Evolutionary conservation across 139 green algal species (phyloP), one percentile per base, ranked within the genome.

Genomic region (Cymbomonas tetramitiformis): DNA sequence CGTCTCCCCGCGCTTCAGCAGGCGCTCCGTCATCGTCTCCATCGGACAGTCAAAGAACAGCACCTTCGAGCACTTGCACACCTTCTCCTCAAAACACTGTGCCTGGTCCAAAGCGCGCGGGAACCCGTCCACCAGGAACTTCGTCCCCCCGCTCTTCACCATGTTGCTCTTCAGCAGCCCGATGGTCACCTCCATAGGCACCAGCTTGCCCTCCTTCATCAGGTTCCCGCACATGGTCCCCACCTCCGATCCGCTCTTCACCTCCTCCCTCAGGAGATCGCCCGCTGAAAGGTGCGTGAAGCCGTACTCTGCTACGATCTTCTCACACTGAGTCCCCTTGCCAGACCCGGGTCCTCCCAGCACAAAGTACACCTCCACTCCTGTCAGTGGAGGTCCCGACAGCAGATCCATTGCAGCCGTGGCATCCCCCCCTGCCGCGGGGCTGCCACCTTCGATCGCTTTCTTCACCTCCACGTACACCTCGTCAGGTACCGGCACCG

Each of bases 191-290:
- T 78, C 62, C 56, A 73, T 69, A 23, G 83, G 81, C 63, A 88
- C 83, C 24, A 92, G 79, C 67, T 84, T 80, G 55, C 83, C 83
- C 59, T 88, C 79, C 55, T 78, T 79, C 78, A 87, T 90, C 38
- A 85, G 52, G 29, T 28, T 56, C 24, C 12, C n/a, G 33, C 38
- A 51, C 64, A 70, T 55, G 10, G 25, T 62, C 9, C 76, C 78
- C 19, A 76, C 53, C 33, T 66, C 71, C 3, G 62, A 78, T 52
- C 78, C 76, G 39, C 55, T 79, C 30, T 62, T 64, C 3, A 86
- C 83, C 72, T 87, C 83, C 19, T 62, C 83, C 1, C 82, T 70
- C 47, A 90, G 72, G 61, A 90, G 69, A 60, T 90, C 82, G 3
- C 82, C 77, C 5, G 77, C 75, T 3, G 48, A 74, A 26, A 66